Base-by-base conservation (phyloP, 225 moss, liverwort and hornwort genomes). In the Pleurozium schreberi region DNA sequence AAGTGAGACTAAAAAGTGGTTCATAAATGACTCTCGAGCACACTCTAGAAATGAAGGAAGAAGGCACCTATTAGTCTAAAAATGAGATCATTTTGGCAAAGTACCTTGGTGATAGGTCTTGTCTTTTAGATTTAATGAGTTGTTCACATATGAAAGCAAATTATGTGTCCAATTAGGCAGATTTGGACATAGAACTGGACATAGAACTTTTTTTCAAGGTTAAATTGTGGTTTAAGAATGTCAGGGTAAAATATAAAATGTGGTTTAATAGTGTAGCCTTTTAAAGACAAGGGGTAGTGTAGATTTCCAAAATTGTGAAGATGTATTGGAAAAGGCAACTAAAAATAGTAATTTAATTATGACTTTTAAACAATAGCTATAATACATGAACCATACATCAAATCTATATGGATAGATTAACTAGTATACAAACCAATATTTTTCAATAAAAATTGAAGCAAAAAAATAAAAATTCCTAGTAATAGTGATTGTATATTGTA, bases 241-340 rank as follows among this genome's bases (percentile, higher is more conserved):
- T n/a, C n/a, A n/a, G n/a, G n/a, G n/a, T n/a, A n/a, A n/a, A n/a
- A n/a, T 3, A 18, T 10, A 47, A 31, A 18, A 18, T 49, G 75
- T 50, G 4, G 50, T 49, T 11, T 47, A 6, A 5, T 47, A 74
- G 6, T 47, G 0, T 74, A 47, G 18, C 6, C 47, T 18, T 0
- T 45, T 18, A 45, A 43, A 1, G 2, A 6, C 30, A 1, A 45
- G 2, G 1, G 0, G 2, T 12, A 49, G 19, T 75, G 0, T 2
- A 75, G 4, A 50, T 34, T 52, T 76, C 5, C 5, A 21, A 52
- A 52, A 52, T 52, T 76, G 8, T 76, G 8, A 75, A 49, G 23
- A 50, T 50, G 20, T 50, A 50, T 50, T 12, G 12, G 12, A 11
- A 75, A 75, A 20, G 33, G 18, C 8, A 12, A 49, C 0, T 20